Percentiles rank a stretch among this genome's conserved stretches.
Conservation (phyloP, 2,329 filamentous ascomycete species). For the Madurella fahalii region DNA sequence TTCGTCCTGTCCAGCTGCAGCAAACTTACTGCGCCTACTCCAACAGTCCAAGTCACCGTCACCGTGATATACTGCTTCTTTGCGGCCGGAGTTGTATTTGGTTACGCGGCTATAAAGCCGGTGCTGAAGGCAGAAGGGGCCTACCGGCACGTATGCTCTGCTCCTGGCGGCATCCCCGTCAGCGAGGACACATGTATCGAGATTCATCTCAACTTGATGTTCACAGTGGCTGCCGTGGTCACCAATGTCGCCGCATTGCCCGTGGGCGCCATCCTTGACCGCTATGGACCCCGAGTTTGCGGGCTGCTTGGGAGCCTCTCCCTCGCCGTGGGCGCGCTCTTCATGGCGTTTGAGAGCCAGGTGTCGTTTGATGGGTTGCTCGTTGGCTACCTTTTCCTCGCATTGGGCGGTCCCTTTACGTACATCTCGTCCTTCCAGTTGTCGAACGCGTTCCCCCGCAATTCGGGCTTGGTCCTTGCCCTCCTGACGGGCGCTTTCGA, state of each 20-base stretch:
- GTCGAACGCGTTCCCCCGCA: slow-evolving; percentile 74
- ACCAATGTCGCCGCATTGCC: slow-evolving; percentile 85
- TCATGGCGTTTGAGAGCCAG: slow-evolving; percentile 64
- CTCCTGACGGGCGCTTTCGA: slow-evolving; percentile 80
- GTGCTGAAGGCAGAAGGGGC: slow-evolving; percentile 70
- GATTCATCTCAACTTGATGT: slow-evolving; percentile 80
- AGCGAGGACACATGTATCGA: slow-evolving; percentile 46
- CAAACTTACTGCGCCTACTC: background rate
- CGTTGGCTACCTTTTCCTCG: slow-evolving; percentile 69
- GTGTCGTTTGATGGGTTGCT: slow-evolving; percentile 72
- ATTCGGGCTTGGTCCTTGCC: slow-evolving; percentile 75
- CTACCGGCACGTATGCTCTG: slow-evolving; percentile 60
- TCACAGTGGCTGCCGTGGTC: slow-evolving; percentile 80
- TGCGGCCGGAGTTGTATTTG: slow-evolving; percentile 75
- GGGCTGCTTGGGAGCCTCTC: slow-evolving; percentile 67
- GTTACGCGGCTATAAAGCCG: slow-evolving; percentile 80
- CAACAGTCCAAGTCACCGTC: slow-evolving; percentile 36
- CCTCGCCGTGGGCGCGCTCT: slow-evolving; percentile 63
- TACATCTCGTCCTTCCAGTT: slow-evolving; percentile 83
- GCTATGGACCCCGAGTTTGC: slow-evolving; percentile 73
- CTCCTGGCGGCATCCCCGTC: slow-evolving; percentile 19
- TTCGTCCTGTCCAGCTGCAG: background rate
- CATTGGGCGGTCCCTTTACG: slow-evolving; percentile 74
- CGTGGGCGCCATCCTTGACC: slow-evolving; percentile 79
- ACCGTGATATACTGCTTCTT: slow-evolving; percentile 45